phyloP scores from a whole-genome alignment of 441 rosid genomes.

The Heliophila coronopifolia region DNA sequence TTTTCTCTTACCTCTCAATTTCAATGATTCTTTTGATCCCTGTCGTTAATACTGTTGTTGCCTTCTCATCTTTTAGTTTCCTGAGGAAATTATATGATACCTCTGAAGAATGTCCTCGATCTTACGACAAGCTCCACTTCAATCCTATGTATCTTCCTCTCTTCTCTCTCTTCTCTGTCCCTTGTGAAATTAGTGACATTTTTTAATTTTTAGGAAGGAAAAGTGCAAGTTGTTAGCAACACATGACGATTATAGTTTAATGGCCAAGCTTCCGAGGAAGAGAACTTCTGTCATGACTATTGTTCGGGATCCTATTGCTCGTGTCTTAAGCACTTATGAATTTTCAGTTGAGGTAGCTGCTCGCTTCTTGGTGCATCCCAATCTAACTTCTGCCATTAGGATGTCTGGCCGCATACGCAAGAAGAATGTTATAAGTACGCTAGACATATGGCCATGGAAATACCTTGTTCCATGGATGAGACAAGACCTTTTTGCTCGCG shows the following conservation, averaged over 20 bases:
- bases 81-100: conserved; percentile 66
- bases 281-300: conserved; percentile 90
- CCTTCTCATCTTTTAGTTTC: conserved; percentile 56
- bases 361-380: conserved; percentile 90
- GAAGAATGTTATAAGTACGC: conserved; percentile 60
- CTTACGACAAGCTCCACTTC: conserved; percentile 83
- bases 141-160: conserved; percentile 59
- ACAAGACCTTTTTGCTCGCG: conserved; percentile 86
- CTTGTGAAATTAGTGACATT: neutral
- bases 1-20: neutral
- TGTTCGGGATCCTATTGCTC: conserved; percentile 81
- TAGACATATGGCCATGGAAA: conserved; percentile 99
- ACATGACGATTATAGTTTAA: conserved; percentile 95
- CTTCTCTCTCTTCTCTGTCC: neutral
- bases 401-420: conserved; percentile 66
- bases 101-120: conserved; percentile 78
- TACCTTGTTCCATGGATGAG: conserved; percentile 97
- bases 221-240: conserved; percentile 77
- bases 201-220: conserved; percentile 48
- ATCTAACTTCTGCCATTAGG: conserved; percentile 68
- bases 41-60: conserved; percentile 17
- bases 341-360: conserved; percentile 95
- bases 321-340: conserved; percentile 86
- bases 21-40: neutral
- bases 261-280: conserved; percentile 73